These are phyloP conservation scores for Aristolochia contorta DNA, from an alignment of 164 flowering plant genomes.

Conservation along the genomic window DNA sequence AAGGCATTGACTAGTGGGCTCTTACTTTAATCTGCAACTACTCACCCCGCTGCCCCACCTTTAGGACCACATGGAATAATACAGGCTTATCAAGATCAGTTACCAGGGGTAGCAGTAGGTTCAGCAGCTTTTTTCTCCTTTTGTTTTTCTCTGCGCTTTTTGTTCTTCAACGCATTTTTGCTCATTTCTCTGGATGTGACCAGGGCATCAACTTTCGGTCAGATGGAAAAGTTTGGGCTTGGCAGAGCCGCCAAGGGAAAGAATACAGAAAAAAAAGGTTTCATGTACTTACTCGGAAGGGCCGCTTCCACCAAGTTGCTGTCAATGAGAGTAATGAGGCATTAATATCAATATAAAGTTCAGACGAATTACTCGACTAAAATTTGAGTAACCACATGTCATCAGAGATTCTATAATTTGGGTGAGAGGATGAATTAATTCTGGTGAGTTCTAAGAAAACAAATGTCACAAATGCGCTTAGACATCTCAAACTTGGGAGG, in stretches of 20 bases:
- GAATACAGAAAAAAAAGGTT: neutral
- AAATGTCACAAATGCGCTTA: too few species aligned
- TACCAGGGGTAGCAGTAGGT: slow-evolving; percentile 19
- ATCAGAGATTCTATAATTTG: neutral
- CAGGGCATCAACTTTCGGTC: too few species aligned
- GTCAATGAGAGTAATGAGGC: slow-evolving; percentile 19
- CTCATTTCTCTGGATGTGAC: slow-evolving; percentile 47
- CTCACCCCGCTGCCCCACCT: too few species aligned
- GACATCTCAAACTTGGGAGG: too few species aligned
- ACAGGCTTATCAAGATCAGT: too few species aligned
- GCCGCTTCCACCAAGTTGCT: slow-evolving; percentile 63
- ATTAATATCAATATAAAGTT: slow-evolving; percentile 1
- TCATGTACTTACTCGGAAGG: slow-evolving; percentile 51
- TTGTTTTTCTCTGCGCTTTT: slow-evolving; percentile 87
- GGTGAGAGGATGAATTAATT: too few species aligned
- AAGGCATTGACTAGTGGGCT: too few species aligned
- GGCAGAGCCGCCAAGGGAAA: neutral
- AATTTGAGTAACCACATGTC: neutral
- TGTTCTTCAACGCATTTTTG: slow-evolving; percentile 83
- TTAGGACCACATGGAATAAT: too few species aligned
- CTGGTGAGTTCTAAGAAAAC: too few species aligned
- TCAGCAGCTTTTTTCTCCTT: slow-evolving; percentile 79
- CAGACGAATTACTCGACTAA: neutral
- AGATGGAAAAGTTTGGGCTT: neutral
- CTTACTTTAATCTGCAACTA: too few species aligned